phyloP scores from a whole-genome alignment of 139 green algal species.

The Tetradesmus obliquus region DNA sequence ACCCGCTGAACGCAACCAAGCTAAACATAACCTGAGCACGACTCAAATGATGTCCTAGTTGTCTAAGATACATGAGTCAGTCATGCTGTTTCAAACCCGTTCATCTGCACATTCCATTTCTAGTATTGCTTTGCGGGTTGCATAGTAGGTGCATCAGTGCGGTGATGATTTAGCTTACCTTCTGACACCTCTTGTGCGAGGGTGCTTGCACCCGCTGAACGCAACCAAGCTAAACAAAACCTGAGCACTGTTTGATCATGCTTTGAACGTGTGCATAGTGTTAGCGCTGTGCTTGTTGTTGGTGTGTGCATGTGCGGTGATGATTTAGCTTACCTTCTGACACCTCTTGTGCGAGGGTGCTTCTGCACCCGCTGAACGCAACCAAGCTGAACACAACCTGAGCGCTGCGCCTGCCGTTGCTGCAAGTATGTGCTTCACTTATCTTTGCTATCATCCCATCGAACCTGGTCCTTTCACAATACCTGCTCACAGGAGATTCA shows the following conservation, averaged over 20 bases:
- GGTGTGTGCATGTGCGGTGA: not conserved
- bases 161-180: not conserved
- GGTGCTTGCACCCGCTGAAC: not conserved
- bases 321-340: slow-evolving; percentile 34
- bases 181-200: slow-evolving; percentile 45
- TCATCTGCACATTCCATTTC: not conserved
- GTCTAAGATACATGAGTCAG: not conserved
- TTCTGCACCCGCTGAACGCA: slow-evolving; percentile 3
- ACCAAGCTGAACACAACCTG: slow-evolving; percentile 35
- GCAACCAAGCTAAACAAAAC: slow-evolving; percentile 16
- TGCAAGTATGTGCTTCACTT: not conserved
- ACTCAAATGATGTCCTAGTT: no score
- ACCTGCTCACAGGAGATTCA: not conserved
- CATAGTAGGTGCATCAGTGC: not conserved
- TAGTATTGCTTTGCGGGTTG: not conserved
- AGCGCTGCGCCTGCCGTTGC: not conserved
- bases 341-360: slow-evolving; percentile 43
- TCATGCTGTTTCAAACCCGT: not conserved
- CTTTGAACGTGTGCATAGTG: no score
- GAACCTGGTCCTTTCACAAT: not conserved
- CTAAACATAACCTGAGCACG: slow-evolving; percentile 12
- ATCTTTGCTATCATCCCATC: no score
- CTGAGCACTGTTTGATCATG: not conserved
- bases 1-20: slow-evolving; percentile 27
- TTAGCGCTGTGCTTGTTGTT: no score